Conservation (phyloP, 2,329 filamentous ascomycete genomes). For the Exophiala oligosperma region DNA sequence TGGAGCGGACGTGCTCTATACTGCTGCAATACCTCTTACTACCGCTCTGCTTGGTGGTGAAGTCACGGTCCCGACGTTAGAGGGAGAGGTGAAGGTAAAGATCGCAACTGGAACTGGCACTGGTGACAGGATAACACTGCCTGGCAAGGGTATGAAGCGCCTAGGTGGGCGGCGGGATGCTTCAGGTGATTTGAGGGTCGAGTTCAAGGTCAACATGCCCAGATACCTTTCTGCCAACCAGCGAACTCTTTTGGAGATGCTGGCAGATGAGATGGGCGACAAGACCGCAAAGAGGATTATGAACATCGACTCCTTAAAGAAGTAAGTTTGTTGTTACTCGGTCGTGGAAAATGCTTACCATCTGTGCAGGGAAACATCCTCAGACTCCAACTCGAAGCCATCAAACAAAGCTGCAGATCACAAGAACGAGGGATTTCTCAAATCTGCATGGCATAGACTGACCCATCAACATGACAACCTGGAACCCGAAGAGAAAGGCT, state of each 20-base stretch:
- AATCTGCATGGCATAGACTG: constrained; percentile 88
- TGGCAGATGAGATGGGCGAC: constrained; percentile 94
- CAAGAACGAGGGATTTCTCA: constrained; percentile 85
- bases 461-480: constrained; percentile 64
- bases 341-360: constrained; percentile 11
- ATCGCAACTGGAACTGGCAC: constrained; percentile 89
- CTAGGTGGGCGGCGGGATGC: constrained; percentile 66
- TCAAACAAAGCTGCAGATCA: constrained; percentile 46
- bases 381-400: constrained; percentile 20
- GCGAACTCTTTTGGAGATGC: constrained; percentile 88
- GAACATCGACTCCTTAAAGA: constrained; percentile 64
- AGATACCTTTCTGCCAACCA: constrained; percentile 92
- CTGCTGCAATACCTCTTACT: constrained; percentile 84
- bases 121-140: constrained; percentile 84
- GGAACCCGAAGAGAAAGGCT: constrained; percentile 34
- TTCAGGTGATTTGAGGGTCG: constrained; percentile 82
- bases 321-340: constrained; percentile 44
- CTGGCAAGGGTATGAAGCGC: constrained; percentile 92
- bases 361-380: constrained; percentile 13
- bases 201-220: constrained; percentile 93
- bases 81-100: constrained; percentile 86
- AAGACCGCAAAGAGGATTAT: constrained; percentile 89
- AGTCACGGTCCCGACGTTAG: constrained; percentile 83
- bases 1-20: constrained; percentile 90
- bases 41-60: constrained; percentile 92